A percentile compares a stretch with the other conserved stretches of the same genome.
Conservation (phyloP, 1,284 basidiomycete species). For the Apiotrichum laibachii region DNA sequence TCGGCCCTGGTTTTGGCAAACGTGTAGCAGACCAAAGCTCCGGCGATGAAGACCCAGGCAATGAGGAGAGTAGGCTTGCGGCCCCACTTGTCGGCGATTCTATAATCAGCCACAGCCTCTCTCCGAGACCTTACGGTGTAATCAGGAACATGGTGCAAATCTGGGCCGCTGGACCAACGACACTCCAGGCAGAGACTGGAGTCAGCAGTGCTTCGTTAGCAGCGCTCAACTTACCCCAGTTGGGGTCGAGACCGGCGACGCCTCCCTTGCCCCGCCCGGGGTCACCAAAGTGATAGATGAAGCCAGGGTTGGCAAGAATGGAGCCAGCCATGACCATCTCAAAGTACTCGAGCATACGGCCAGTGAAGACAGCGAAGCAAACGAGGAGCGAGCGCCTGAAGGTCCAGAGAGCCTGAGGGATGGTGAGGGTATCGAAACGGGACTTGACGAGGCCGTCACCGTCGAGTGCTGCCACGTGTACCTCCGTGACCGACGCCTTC, state of each 20-base stretch:
- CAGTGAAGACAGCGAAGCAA: conserved; percentile 23
- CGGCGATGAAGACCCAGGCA: conserved; percentile 14
- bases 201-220: neutral
- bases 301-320: conserved; percentile 22
- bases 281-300: conserved; percentile 22
- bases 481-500: neutral
- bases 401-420: conserved; percentile 21
- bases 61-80: conserved; percentile 20
- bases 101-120: neutral
- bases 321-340: conserved; percentile 9
- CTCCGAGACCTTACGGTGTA: neutral
- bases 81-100: conserved; percentile 24
- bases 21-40: neutral
- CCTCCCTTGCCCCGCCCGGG: neutral
- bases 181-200: conserved; percentile 27
- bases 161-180: conserved; percentile 14
- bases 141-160: conserved; percentile 14
- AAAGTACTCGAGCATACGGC: conserved; percentile 25
- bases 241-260: conserved; percentile 13
- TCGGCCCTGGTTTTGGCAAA: conserved; percentile 5
- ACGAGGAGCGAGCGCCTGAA: conserved; percentile 21
- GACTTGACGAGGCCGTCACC: conserved; percentile 16
- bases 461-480: neutral
- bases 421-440: conserved; percentile 23
- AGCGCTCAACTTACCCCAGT: conserved; percentile 10